Conservation (phyloP, 1,284 basidiomycete species). For the Tetrapyrgos nigripes region DNA sequence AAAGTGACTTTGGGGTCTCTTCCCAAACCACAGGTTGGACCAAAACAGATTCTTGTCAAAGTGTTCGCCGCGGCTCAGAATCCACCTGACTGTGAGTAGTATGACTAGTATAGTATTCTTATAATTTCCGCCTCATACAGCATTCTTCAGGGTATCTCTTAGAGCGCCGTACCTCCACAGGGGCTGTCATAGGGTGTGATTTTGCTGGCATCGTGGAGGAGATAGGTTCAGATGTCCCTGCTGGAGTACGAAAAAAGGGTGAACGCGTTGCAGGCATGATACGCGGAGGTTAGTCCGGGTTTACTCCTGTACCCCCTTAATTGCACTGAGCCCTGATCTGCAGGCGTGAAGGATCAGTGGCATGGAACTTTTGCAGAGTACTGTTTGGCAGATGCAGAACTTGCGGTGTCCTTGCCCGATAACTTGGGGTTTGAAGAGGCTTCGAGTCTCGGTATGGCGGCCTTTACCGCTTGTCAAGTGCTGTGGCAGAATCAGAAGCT, state of each 20-base stretch:
- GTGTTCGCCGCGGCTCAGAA: slow-evolving; percentile 7
- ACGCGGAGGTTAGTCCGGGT: slow-evolving; percentile 38
- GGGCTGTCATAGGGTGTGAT: slow-evolving; percentile 46
- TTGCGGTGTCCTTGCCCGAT: slow-evolving; percentile 34
- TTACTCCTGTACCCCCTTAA: slow-evolving; percentile 4
- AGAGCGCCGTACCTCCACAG: neutral
- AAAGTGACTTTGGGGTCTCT: neutral
- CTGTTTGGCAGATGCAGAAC: slow-evolving; percentile 25
- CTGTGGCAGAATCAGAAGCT: slow-evolving; percentile 24
- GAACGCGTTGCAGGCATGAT: slow-evolving; percentile 52
- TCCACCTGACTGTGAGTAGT: slow-evolving; percentile 6
- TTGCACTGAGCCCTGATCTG: neutral
- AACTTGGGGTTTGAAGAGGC: slow-evolving; percentile 33
- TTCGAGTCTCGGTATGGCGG: slow-evolving; percentile 27
- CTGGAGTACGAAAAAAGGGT: slow-evolving; percentile 37
- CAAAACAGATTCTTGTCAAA: slow-evolving; percentile 6
- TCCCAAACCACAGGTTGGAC: neutral
- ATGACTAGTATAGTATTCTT: neutral
- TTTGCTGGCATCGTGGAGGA: slow-evolving; percentile 48
- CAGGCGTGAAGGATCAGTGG: neutral
- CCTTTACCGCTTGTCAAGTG: slow-evolving; percentile 25
- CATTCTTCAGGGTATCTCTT: neutral
- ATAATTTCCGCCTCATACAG: neutral
- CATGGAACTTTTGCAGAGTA: slow-evolving; percentile 25
- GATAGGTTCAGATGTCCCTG: slow-evolving; percentile 35